Percentiles rank a stretch among this genome's conserved stretches.
Evolutionary conservation across 2,329 filamentous ascomycete species (phyloP).

Genomic region (Aspergillus brunneoviolaceus): DNA sequence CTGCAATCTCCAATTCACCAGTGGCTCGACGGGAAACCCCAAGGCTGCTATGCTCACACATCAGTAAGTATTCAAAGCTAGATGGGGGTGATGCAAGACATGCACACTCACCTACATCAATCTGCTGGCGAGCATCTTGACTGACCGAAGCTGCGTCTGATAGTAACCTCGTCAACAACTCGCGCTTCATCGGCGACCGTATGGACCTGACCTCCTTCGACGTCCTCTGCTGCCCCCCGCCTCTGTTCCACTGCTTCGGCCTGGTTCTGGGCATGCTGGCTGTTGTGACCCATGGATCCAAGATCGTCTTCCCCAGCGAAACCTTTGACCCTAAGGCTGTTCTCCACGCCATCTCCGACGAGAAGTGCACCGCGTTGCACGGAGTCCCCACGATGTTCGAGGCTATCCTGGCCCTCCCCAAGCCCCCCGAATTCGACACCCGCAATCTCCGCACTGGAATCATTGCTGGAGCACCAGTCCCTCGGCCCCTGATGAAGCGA

Average conservation of each 20-base stretch:
- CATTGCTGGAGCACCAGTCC: conserved; percentile 75
- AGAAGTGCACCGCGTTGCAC: conserved; percentile 71
- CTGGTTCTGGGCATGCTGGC: conserved; percentile 74
- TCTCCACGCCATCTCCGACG: conserved; percentile 64
- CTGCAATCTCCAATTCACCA: conserved; percentile 72
- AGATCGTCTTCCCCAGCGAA: conserved; percentile 73
- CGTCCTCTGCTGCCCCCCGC: conserved; percentile 76
- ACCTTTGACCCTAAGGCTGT: conserved; percentile 69
- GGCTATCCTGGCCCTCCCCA: conserved; percentile 54
- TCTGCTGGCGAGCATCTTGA: no score
- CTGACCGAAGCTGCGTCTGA: conserved; percentile 1
- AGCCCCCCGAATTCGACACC: conserved; percentile 49
- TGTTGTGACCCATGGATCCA: conserved; percentile 70
- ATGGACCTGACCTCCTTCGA: conserved; percentile 68
- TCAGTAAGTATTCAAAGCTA: conserved; percentile 48
- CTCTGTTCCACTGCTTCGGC: conserved; percentile 83
- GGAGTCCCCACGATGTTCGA: conserved; percentile 86
- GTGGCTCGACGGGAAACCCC: conserved; percentile 70
- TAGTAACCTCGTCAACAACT: conserved; percentile 58
- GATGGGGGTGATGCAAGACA: neutral
- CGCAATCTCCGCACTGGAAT: conserved; percentile 69
- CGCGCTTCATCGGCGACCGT: conserved; percentile 70
- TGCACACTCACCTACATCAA: no score
- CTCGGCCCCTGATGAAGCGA: conserved; percentile 70
- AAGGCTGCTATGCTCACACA: conserved; percentile 75